A percentile compares a stretch with the other conserved stretches of the same genome.
Evolutionary conservation across 2,329 filamentous ascomycete genomes (phyloP).

Genomic region (Pseudogymnoascus sp.): DNA sequence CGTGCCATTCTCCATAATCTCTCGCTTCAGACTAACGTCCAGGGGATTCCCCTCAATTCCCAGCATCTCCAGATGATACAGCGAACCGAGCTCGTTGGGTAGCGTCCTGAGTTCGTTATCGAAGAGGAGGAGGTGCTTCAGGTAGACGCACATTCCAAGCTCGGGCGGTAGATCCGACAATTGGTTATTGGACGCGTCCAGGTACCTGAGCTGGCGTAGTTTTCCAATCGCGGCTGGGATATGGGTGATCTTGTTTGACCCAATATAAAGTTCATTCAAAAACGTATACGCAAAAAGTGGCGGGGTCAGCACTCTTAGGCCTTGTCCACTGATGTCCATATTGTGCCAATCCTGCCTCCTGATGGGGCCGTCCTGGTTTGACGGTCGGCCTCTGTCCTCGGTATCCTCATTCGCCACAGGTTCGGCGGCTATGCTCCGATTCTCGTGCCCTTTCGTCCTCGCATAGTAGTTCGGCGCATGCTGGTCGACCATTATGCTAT

Average conservation of each 20-base stretch:
- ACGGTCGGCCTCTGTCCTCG: slow-evolving; percentile 49
- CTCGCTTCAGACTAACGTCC: slow-evolving; percentile 66
- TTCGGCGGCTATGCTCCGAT: slow-evolving; percentile 51
- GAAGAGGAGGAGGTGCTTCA: slow-evolving; percentile 79
- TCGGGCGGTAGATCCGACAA: slow-evolving; percentile 76
- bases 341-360: slow-evolving; percentile 83
- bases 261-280: slow-evolving; percentile 84
- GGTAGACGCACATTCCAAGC: slow-evolving; percentile 91
- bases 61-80: slow-evolving; percentile 81
- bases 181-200: slow-evolving; percentile 86
- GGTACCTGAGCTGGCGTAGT: slow-evolving; percentile 69
- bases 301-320: slow-evolving; percentile 71
- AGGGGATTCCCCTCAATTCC: slow-evolving; percentile 90
- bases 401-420: slow-evolving; percentile 38
- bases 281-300: slow-evolving; percentile 84
- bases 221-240: slow-evolving; percentile 78
- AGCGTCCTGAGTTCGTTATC: slow-evolving; percentile 81
- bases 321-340: slow-evolving; percentile 93
- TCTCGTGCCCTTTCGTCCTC: slow-evolving; percentile 60
- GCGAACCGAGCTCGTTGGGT: slow-evolving; percentile 78
- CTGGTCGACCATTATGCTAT: slow-evolving; percentile 62
- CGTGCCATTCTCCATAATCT: slow-evolving; percentile 81
- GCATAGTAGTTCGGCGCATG: slow-evolving; percentile 66
- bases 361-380: slow-evolving; percentile 58
- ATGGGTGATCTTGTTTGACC: slow-evolving; percentile 78